These are phyloP conservation scores for Macrotyloma uniflorum DNA, from an alignment of 306 rosid genomes.

Conservation along the genomic window DNA sequence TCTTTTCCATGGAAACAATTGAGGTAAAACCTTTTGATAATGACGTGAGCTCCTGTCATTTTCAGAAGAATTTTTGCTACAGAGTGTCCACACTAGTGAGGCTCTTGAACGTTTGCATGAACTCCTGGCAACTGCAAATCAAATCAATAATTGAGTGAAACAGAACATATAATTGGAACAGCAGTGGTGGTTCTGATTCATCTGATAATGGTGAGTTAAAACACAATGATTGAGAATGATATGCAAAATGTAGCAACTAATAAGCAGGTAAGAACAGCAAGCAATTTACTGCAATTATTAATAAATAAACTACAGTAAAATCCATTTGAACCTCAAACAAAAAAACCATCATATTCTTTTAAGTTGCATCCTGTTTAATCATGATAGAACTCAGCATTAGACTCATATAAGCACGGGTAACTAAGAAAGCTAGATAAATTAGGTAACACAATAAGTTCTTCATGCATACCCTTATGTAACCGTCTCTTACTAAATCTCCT, in stretches of 20 bases:
- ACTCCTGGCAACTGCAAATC: conserved; percentile 59
- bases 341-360: conserved; percentile 8
- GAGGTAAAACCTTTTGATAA: conserved; percentile 68
- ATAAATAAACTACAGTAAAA: conserved; percentile 25
- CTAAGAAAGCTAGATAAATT: conserved; percentile 16
- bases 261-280: conserved; percentile 2
- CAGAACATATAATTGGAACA: conserved; percentile 25
- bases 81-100: conserved; percentile 87
- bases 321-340: conserved; percentile 21
- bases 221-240: conserved; percentile 26
- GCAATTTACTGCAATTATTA: conserved; percentile 13
- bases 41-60: conserved; percentile 39
- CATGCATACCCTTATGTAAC: conserved; percentile 65
- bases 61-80: conserved; percentile 54
- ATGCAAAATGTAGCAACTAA: conserved; percentile 16
- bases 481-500: conserved; percentile 64
- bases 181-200: conserved; percentile 30
- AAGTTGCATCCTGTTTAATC: conserved; percentile 22
- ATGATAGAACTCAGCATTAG: conserved; percentile 3
- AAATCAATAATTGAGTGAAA: conserved; percentile 33
- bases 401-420: conserved; percentile 12
- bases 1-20: conserved; percentile 90
- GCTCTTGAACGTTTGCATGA: conserved; percentile 56
- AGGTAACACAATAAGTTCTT: conserved; percentile 31
- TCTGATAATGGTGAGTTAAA: conserved; percentile 28